Base-by-base conservation (phyloP, 2,329 filamentous ascomycete species). In the Endothia cerciana region DNA sequence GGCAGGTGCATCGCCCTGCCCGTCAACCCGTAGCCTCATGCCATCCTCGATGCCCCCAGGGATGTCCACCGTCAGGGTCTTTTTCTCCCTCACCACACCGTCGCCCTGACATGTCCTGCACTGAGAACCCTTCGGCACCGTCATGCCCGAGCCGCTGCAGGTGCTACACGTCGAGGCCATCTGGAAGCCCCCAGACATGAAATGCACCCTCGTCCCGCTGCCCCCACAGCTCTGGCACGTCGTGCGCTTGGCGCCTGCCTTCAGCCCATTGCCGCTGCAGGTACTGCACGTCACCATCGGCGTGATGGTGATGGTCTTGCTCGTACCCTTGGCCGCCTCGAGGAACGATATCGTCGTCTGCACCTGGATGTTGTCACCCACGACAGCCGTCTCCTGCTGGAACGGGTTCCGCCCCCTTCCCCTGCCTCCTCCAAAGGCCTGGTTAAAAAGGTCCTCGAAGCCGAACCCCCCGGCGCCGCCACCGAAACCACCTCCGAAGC, bases 311-410 rank as follows among this genome's bases (percentile, higher is more conserved):
- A 99, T 92, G n/a, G 93, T 91, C 79, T 97, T 96, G 74, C 83
- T 89, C 8, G 91, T 90, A 43, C 95, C 95, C 78, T 96, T 97
- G 11, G 95, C 95, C 7, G 95, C 93, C 75, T 99, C 95, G 88
- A 95, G 91, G 78, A 99, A 99, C 0, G 91, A 93, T 72, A 99
- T 94, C 76, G 87, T 95, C 60, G 92, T 89, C 78, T 97, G 93
- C 30, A 97, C 91, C 77, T 98, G 94, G 73, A 99, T 97, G 76
- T 97, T 93, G 70, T 98, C 93, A 68, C 95, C 95, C n/a, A 97
- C 90, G 71, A 97, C 76, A 17, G 64, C 64, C 25, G 96, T 87
- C 76, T 97, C 90, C 72, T 93, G 81, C 71, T 83, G 87, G 74
- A 95, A 95, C 13, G 91, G 90, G 63, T 85, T 88, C 45, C 86